phyloP scores from a whole-genome alignment of 2,329 filamentous ascomycete genomes.

The Aspergillus sp. region DNA sequence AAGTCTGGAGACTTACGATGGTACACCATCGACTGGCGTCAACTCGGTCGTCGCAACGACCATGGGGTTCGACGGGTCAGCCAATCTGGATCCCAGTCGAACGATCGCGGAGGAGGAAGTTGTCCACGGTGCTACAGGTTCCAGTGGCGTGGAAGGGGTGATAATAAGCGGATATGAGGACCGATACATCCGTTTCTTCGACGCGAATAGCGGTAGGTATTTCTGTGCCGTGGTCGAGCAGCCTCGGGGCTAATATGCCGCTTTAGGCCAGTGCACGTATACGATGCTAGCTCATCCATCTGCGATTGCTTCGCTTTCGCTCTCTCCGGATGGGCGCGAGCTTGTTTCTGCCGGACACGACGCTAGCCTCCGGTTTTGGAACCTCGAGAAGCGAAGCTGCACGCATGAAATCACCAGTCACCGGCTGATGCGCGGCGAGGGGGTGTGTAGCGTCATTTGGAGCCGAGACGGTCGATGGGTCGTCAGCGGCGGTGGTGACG shows the following conservation, averaged over 20 bases:
- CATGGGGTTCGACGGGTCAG: constrained; percentile 60
- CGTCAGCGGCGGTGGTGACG: constrained; percentile 87
- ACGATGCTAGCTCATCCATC: constrained; percentile 96
- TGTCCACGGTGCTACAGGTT: constrained; percentile 72
- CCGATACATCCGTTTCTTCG: constrained; percentile 90
- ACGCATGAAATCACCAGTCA: constrained; percentile 92
- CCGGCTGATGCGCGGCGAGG: constrained; percentile 89
- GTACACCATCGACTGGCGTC: constrained; percentile 70
- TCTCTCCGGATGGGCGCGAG: constrained; percentile 88
- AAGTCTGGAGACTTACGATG: constrained; percentile 87
- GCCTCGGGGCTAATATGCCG: constrained; percentile 12
- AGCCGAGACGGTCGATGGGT: constrained; percentile 92
- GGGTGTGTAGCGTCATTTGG: constrained; percentile 90
- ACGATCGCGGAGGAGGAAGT: constrained; percentile 61
- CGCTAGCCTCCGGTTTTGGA: constrained; percentile 93
- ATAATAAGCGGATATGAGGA: constrained; percentile 97
- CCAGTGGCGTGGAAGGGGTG: constrained; percentile 76
- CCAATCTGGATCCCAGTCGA: constrained; percentile 53
- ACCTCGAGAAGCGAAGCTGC: constrained; percentile 86
- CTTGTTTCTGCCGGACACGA: constrained; percentile 94
- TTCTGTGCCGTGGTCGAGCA: not conserved
- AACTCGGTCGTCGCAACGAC: constrained; percentile 87
- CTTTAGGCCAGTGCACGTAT: constrained; percentile 91
- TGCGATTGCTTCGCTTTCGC: constrained; percentile 79
- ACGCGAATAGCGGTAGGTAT: constrained; percentile 90